These are phyloP conservation scores for Cucurbitaria berberidis DNA, from an alignment of 2,329 filamentous ascomycete species.

Conservation along the genomic window DNA sequence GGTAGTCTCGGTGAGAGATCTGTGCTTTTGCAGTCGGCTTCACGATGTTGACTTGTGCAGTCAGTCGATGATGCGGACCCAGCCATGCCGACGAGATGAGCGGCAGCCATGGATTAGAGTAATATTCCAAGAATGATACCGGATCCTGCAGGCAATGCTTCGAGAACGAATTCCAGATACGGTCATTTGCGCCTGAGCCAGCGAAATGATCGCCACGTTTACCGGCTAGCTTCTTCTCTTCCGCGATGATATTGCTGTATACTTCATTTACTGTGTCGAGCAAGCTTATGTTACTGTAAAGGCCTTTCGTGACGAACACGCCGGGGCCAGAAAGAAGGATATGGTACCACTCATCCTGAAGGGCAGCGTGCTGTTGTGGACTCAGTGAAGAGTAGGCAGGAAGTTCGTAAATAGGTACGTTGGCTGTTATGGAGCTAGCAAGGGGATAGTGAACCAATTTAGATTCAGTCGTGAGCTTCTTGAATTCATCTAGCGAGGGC, in stretches of 20 bases:
- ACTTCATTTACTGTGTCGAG: conserved; percentile 32
- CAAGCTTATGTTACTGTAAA: conserved; percentile 42
- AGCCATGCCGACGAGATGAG: conserved; percentile 63
- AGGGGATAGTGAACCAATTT: conserved; percentile 55
- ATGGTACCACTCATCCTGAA: conserved; percentile 68
- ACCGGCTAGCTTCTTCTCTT: conserved; percentile 55
- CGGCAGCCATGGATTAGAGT: conserved; percentile 64
- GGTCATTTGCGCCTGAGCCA: conserved; percentile 60
- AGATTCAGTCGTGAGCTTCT: conserved; percentile 53
- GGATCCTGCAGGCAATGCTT: conserved; percentile 64
- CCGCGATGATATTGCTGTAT: conserved; percentile 46
- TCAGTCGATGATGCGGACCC: conserved; percentile 65
- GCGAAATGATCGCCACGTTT: conserved; percentile 67
- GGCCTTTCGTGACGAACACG: conserved; percentile 61
- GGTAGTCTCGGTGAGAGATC: conserved; percentile 67
- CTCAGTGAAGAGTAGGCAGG: conserved; percentile 45
- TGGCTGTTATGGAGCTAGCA: conserved; percentile 53
- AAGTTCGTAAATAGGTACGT: conserved; percentile 64
- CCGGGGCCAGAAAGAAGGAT: conserved; percentile 64
- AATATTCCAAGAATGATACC: conserved; percentile 62
- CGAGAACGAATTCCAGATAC: conserved; percentile 71
- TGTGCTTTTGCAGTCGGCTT: conserved; percentile 65
- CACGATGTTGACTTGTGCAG: conserved; percentile 68
- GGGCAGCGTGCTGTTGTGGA: conserved; percentile 37
- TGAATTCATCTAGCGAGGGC: conserved; percentile 54